Conservation (phyloP, 352 stramenopile species). For the Globisporangium apiculatum region DNA sequence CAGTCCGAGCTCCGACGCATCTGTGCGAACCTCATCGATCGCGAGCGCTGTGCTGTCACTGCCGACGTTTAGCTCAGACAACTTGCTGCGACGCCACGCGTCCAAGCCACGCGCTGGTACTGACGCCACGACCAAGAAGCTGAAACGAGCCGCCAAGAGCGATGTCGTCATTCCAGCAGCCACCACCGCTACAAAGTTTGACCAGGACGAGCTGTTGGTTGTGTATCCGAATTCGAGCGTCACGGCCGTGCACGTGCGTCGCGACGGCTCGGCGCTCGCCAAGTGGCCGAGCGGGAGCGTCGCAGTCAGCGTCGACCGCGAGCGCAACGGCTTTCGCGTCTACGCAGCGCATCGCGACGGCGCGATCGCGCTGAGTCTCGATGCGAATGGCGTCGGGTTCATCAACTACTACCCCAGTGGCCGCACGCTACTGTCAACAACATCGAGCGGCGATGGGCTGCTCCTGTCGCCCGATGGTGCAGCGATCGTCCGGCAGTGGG, state of each 20-base stretch:
- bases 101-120: constrained; percentile 2
- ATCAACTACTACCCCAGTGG: constrained; percentile 77
- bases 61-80: constrained; percentile 33
- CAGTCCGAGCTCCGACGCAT: no score
- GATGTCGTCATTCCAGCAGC: constrained; percentile 4
- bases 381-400: constrained; percentile 56
- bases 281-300: constrained; percentile 63
- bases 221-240: constrained; percentile 45
- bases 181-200: constrained; percentile 13
- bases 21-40: constrained; percentile 25
- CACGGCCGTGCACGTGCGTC: constrained; percentile 42
- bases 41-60: constrained; percentile 41
- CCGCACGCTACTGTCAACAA: constrained; percentile 66
- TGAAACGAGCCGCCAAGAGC: neutral
- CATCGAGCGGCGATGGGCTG: constrained; percentile 48
- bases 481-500: constrained; percentile 56
- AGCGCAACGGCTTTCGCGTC: constrained; percentile 49
- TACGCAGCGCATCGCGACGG: constrained; percentile 72
- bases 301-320: constrained; percentile 59
- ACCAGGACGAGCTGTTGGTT: constrained; percentile 30
- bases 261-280: constrained; percentile 55
- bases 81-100: constrained; percentile 34
- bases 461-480: constrained; percentile 36
- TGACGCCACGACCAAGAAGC: neutral
- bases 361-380: constrained; percentile 57